Percentiles rank a stretch among this genome's conserved stretches.
Conservation (phyloP, 371 early-diverging fungal species). For the Mortierella sp. region DNA sequence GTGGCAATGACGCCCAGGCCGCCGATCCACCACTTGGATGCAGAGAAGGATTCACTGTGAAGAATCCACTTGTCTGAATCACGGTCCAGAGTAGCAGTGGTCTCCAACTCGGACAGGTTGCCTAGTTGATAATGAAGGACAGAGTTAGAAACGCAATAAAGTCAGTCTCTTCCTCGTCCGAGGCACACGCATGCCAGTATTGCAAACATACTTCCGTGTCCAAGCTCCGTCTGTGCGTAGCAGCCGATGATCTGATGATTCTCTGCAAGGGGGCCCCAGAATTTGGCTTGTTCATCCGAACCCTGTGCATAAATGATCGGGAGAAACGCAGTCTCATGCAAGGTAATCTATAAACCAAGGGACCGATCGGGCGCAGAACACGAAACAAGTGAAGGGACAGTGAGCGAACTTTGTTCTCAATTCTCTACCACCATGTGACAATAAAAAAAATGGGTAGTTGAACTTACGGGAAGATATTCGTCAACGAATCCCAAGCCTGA, state of each 20-base stretch:
- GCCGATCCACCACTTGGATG: slow-evolving; percentile 87
- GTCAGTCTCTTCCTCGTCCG: too few species aligned
- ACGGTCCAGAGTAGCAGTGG: slow-evolving; percentile 82
- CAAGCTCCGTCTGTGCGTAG: slow-evolving; percentile 88
- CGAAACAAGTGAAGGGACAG: too few species aligned
- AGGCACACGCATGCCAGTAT: too few species aligned
- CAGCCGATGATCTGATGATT: slow-evolving; percentile 84
- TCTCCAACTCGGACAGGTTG: slow-evolving; percentile 86
- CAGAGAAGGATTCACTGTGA: slow-evolving; percentile 58
- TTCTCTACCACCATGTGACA: background rate
- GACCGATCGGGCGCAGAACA: too few species aligned
- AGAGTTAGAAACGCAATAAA: background rate
- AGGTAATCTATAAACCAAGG: slow-evolving; percentile 45
- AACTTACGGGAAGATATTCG: slow-evolving; percentile 58
- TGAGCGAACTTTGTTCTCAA: background rate
- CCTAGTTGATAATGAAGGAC: slow-evolving; percentile 59
- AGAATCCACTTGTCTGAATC: slow-evolving; percentile 86
- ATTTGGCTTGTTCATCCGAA: slow-evolving; percentile 72
- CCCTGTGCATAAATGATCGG: slow-evolving; percentile 80
- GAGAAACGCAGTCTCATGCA: slow-evolving; percentile 75
- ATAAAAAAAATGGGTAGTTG: too few species aligned
- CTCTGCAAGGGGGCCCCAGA: slow-evolving; percentile 74
- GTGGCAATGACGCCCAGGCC: slow-evolving; percentile 73
- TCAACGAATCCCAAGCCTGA: slow-evolving; percentile 52
- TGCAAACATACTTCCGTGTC: slow-evolving; percentile 55